Evolutionary conservation across 768 basidiomycete genomes (phyloP).

Genomic region (Chlorophyllum brunneum): DNA sequence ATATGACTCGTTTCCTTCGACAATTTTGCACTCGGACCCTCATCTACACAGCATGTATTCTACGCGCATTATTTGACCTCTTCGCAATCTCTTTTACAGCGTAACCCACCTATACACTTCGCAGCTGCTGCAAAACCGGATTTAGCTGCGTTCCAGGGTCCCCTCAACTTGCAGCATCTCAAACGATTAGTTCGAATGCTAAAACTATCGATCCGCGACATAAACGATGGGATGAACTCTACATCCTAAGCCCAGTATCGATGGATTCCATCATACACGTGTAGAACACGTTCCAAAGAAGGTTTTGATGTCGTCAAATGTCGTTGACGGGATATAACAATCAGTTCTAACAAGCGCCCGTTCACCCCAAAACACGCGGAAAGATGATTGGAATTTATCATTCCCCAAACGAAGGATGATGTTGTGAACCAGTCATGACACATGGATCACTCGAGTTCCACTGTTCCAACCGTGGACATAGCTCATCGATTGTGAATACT

Average conservation of each 20-base stretch:
- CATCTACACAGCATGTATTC: slow-evolving; percentile 13
- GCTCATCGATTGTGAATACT: slow-evolving; percentile 3
- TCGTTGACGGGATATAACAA: slow-evolving; percentile 1
- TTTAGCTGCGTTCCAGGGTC: neutral
- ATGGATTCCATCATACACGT: slow-evolving; percentile 23
- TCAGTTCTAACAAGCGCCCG: neutral
- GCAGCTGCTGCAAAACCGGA: neutral
- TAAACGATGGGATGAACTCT: neutral
- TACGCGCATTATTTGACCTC: slow-evolving; percentile 12
- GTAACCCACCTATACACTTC: neutral
- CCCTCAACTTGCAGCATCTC: neutral
- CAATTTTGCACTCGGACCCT: slow-evolving; percentile 4
- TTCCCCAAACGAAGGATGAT: neutral
- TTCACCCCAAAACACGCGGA: slow-evolving; percentile 7
- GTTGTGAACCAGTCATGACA: neutral
- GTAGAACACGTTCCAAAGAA: slow-evolving; percentile 21
- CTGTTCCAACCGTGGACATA: slow-evolving; percentile 1
- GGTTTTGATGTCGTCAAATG: slow-evolving; percentile 3
- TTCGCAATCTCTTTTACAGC: slow-evolving; percentile 1
- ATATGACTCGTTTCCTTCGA: slow-evolving; percentile 2
- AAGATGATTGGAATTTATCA: neutral
- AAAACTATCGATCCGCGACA: neutral
- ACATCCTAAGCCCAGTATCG: slow-evolving; percentile 18
- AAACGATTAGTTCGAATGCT: neutral
- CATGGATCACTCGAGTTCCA: slow-evolving; percentile 5